These are phyloP conservation scores for Solanum chacoense DNA, from an alignment of 305 asterid genomes.

Conservation along the genomic window DNA sequence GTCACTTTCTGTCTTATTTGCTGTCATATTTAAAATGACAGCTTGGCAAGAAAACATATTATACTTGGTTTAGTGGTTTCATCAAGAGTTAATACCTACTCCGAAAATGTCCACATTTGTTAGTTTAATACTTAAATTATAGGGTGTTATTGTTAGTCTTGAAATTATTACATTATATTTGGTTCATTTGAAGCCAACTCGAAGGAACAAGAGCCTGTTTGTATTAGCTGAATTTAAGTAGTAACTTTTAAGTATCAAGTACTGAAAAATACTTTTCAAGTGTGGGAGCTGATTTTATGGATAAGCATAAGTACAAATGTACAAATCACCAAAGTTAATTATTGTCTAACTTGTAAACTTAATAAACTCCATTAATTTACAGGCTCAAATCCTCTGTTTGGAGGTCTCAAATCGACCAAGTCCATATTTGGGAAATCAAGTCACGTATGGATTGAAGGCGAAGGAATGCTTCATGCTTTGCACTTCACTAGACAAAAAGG, in stretches of 20 bases:
- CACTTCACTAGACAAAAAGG: slow-evolving; percentile 6
- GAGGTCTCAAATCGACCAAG: slow-evolving; percentile 13
- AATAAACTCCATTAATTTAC: not conserved
- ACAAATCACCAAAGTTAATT: not conserved
- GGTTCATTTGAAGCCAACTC: not conserved
- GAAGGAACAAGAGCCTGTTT: not conserved
- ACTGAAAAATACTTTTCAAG: not conserved
- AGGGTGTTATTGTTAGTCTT: not conserved
- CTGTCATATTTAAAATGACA: not conserved
- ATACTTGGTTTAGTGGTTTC: not conserved
- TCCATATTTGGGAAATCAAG: slow-evolving; percentile 25
- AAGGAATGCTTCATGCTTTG: slow-evolving; percentile 35
- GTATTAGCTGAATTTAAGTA: not conserved
- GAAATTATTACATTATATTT: not conserved
- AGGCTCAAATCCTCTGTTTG: slow-evolving; percentile 25
- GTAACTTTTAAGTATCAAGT: too few relatives aligned
- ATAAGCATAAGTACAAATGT: not conserved
- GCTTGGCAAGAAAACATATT: not conserved
- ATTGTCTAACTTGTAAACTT: not conserved
- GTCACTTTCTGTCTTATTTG: not conserved
- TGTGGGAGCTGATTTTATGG: not conserved
- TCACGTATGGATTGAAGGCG: slow-evolving; percentile 27
- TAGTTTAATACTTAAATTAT: not conserved
- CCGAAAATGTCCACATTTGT: not conserved
- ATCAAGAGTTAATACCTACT: not conserved